Base-by-base conservation (phyloP, 306 rosid genomes). In the Sphenostylis stenocarpa region DNA sequence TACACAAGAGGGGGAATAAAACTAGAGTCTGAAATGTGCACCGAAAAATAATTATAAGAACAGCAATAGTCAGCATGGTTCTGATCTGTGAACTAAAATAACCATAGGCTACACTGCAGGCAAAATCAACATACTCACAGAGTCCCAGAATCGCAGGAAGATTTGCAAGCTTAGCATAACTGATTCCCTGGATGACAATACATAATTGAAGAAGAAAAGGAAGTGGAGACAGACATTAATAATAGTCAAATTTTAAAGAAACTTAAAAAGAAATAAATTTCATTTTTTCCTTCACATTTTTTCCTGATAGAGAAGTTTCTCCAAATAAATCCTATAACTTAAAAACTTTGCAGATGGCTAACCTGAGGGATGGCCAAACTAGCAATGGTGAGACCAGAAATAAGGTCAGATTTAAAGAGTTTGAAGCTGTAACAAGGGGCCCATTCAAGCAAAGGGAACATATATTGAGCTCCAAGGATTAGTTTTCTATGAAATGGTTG, bases 291-390 rank as follows among this genome's bases (percentile, higher is more conserved):
- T 26, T 26, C 28, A 26, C 28, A 26, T 26, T 2, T 26, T 2
- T 26, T 26, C 28, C 28, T 26, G n/a, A n/a, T n/a, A 26, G 28
- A 26, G 28, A 26, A 26, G 28, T 26, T 26, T 26, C 28, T 26
- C 28, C 28, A 26, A 36, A 36, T 3, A 36, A 38, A 38, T 36
- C 8, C 4, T 41, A 3, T 0, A 41, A 10, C 0, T 52, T 10
- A 13, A 20, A n/a, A 39, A 11, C 14, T 0, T 0, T 28, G 8
- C 4, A 12, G 4, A 23, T n/a, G 33, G 66, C 24, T n/a, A 29
- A 90, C 96, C 97, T 93, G 96, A 7, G 98, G 98, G 63, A 93
- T 93, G 84, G 98, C 95, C 47, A 93, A 85, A 77, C 97, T 91
- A 61, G 97, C 98, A 83, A 93, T 89, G 84, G 98, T 93, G 86